phyloP scores from a whole-genome alignment of 2,329 filamentous ascomycete species.

The Exutisphaerella laricina region DNA sequence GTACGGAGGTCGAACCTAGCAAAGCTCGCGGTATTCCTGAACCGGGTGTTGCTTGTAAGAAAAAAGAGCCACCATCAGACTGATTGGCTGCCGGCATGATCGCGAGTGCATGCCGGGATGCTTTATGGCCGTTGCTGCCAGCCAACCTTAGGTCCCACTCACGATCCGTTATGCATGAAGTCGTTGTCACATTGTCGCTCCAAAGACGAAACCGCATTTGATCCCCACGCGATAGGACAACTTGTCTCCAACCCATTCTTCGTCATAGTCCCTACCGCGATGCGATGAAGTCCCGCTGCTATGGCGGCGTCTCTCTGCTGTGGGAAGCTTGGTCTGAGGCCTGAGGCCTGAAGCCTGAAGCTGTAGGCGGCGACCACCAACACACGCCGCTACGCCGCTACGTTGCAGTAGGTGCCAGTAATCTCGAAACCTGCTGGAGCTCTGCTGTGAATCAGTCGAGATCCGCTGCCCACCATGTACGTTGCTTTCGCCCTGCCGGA shows the following conservation, averaged over 20 bases:
- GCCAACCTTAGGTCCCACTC: slow-evolving; percentile 7
- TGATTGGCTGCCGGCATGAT: slow-evolving; percentile 2
- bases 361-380: no score
- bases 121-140: not conserved
- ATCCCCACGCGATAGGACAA: slow-evolving; percentile 9
- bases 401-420: no score
- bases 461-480: slow-evolving; percentile 12
- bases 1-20: not conserved
- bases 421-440: slow-evolving; percentile 3
- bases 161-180: slow-evolving; percentile 6
- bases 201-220: slow-evolving; percentile 5
- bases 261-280: no score
- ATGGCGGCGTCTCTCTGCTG: no score
- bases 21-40: not conserved
- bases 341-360: no score
- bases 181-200: slow-evolving; percentile 8
- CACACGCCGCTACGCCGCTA: slow-evolving; percentile 9
- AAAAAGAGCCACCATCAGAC: not conserved
- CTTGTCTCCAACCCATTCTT: no score
- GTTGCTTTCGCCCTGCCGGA: slow-evolving; percentile 8
- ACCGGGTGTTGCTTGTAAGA: not conserved
- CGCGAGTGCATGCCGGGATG: slow-evolving; percentile 4
- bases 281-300: no score
- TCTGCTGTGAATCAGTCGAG: slow-evolving; percentile 9
- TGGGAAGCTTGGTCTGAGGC: no score